Percentiles rank a stretch among this genome's conserved stretches.
phyloP scores from a whole-genome alignment of 306 rosid species.

The Dalbergia oliveri region DNA sequence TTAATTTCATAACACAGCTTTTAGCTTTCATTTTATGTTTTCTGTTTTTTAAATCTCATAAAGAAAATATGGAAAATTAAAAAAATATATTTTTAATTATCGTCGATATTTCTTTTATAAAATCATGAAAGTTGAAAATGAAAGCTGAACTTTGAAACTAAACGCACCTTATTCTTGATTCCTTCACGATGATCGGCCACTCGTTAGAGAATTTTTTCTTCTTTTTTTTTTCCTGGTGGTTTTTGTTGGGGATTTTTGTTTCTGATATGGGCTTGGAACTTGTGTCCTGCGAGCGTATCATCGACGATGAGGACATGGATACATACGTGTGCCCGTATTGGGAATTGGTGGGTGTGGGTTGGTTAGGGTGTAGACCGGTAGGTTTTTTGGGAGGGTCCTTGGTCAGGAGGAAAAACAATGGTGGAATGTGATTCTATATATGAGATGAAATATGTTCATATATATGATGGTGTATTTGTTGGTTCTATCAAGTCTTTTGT shows the following conservation, averaged over 20 bases:
- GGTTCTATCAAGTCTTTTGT: background rate
- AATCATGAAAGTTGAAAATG: no score
- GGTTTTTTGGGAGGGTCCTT: constrained; percentile 10
- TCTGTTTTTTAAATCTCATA: no score
- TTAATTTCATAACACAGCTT: no score
- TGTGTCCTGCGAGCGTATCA: background rate
- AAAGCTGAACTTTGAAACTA: no score
- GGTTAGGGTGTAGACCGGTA: background rate
- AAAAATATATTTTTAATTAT: no score
- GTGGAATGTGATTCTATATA: constrained; percentile 47
- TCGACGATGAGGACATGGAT: background rate
- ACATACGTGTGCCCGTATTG: constrained; percentile 30
- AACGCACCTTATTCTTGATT: no score
- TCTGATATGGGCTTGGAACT: constrained; percentile 45
- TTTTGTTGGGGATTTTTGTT: constrained; percentile 25
- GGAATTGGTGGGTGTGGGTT: constrained; percentile 39
- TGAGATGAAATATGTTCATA: constrained; percentile 22
- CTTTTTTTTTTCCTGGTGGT: background rate
- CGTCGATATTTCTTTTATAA: no score
- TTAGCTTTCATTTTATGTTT: no score
- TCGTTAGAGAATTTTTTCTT: background rate
- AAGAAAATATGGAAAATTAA: no score
- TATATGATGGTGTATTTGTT: constrained; percentile 3
- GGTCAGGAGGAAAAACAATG: constrained; percentile 32
- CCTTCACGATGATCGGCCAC: no score